phyloP scores from a whole-genome alignment of 495 filamentous ascomycete species.

The Aspergillus conjunctus region DNA sequence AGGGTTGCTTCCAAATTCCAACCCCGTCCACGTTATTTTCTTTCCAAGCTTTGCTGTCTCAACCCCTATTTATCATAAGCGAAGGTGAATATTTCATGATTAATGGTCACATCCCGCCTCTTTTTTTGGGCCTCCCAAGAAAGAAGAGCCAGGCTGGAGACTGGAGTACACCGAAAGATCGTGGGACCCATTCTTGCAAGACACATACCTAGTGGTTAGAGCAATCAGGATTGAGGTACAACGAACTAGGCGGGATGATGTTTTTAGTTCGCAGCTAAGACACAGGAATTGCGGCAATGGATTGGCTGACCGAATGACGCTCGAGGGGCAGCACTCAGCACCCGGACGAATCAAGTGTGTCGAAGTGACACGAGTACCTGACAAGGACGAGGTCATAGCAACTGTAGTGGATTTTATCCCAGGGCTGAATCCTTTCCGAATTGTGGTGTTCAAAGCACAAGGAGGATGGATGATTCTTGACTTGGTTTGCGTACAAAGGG shows the following conservation, averaged over 20 bases:
- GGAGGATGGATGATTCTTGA: neutral
- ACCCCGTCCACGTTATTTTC: too few species aligned
- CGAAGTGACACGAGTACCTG: slow-evolving; percentile 19
- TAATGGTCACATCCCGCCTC: neutral
- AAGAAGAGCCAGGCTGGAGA: neutral
- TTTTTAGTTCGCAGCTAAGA: slow-evolving; percentile 24
- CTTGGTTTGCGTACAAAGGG: too few species aligned
- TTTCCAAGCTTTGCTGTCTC: too few species aligned
- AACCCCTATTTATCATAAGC: too few species aligned
- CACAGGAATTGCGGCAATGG: slow-evolving; percentile 19
- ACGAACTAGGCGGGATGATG: slow-evolving; percentile 42
- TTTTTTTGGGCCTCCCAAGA: neutral
- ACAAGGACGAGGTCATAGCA: slow-evolving; percentile 25
- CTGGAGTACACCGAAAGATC: slow-evolving; percentile 28
- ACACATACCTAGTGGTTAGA: slow-evolving; percentile 22
- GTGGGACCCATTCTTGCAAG: slow-evolving; percentile 19
- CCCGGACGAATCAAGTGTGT: slow-evolving; percentile 21
- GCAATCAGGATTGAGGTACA: slow-evolving; percentile 36
- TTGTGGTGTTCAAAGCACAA: neutral
- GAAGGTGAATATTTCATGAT: neutral
- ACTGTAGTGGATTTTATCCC: slow-evolving; percentile 1
- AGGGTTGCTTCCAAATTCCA: neutral
- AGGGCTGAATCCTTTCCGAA: slow-evolving; percentile 14
- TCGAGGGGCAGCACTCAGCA: slow-evolving; percentile 19
- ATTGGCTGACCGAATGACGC: slow-evolving; percentile 30